Base-by-base conservation (phyloP, 306 rosid species). In the Calophaca sinica region DNA sequence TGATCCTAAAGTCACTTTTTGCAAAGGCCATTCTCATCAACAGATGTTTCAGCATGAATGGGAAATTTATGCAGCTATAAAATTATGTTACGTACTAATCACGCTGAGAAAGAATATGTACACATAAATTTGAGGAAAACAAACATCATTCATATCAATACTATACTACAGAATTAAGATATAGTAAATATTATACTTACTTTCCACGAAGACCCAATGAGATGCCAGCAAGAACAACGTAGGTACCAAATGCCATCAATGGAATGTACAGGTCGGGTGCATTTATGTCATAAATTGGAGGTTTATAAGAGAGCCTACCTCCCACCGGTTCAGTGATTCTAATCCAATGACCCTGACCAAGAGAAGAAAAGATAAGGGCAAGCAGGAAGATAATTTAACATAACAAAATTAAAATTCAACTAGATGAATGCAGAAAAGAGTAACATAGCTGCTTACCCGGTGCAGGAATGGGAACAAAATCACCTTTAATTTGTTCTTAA, bases 221-320 rank as follows among this genome's bases (percentile, higher is more conserved):
- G 86, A 91, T 83, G 74, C 98, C 98, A 72, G 96, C 97, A 78
- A 94, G 89, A 84, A 94, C 84, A 63, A 94, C 90, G 12, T 94
- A 94, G 80, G 97, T 90, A 58, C 98, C 98, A 66, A 94, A 94
- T 49, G 98, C 97, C 98, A 94, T 94, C 50, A 91, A 80, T 7
- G 98, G 98, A 75, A 94, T 90, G 80, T 94, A 94, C 15, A 94
- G 83, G 75, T 94, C 98, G 5, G 98, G 98, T 49, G 98, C 98
- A 65, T 93, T 93, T 79, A 93, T 93, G 76, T 93, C 98, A 82
- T 87, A 89, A 60, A 93, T 77, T 52, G 97, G 98, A 39, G 98
- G 97, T 76, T 89, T 93, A 80, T 93, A 93, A n/a, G 96, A 89
- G 0, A 90, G 93, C 67, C 98, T 85, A 68, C 98, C 98, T 62